Base-by-base conservation (phyloP, 768 basidiomycete species). In the Trametes villosa region DNA sequence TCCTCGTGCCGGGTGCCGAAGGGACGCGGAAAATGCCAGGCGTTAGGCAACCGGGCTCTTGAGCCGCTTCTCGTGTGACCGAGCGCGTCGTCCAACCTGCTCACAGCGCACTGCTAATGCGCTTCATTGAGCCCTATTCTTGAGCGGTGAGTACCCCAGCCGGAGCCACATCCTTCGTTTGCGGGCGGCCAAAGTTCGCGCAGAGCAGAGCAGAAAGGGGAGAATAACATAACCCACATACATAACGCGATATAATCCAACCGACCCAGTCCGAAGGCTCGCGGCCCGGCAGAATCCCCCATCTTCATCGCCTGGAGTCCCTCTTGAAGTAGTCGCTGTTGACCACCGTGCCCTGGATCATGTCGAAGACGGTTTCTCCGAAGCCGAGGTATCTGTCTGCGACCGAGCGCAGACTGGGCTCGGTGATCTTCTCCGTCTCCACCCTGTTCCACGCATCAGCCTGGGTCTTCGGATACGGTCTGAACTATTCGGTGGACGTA, bases 301-400 rank as follows among this genome's bases (percentile, higher is more conserved):
- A 20, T 13, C 26, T 41, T 74, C 68, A 79, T 66, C 74, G 77
- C 73, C 67, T 75, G 55, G 72, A 62, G 53, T 83, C 79, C 68
- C 81, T 83, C 79, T 83, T 88, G 79, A 91, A 98, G 70, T 91
- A 97, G 9, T 79, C 66, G 71, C 88, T 95, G 72, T 90, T 94
- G 63, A 97, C 91, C n/a, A 87, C 92, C 2, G 88, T 86, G 12
- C 86, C 88, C 68, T 94, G 89, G 34, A 89, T 78, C 74, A 94
- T 82, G 70, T 93, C 91, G 76, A 96, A 98, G 33, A 96, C 74
- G 4, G 88, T 86, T 75, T 98, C 96, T 52, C 96, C 96, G 26
- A 94, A 78, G 34, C 87, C 85, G 51, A 98, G 80, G 71, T 94
- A 95, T 59, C 82, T 84, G 67, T 97, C 91, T 3, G 92, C 87